phyloP scores from a whole-genome alignment of 148 eudicot species.

The Polygonum maritimum region DNA sequence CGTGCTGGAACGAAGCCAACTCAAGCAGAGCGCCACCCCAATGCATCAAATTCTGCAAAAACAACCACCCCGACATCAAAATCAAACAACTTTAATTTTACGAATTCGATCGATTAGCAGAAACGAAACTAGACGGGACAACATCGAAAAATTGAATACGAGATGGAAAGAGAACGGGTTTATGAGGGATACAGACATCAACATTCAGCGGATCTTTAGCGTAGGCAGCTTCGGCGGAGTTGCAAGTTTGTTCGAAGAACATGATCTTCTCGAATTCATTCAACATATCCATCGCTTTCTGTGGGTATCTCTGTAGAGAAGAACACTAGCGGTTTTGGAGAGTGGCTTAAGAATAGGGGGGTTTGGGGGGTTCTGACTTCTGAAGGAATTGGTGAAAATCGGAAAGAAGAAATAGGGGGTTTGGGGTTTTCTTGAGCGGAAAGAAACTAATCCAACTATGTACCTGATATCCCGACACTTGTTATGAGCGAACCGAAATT shows the following conservation, averaged over 20 bases:
- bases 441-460: not conserved
- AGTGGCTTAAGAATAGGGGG: too few relatives aligned
- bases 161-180: not conserved
- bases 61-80: not conserved
- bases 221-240: slow-evolving; percentile 50
- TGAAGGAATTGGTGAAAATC: not conserved
- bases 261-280: slow-evolving; percentile 56
- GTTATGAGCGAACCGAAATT: too few relatives aligned
- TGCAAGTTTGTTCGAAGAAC: slow-evolving; percentile 79
- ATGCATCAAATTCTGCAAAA: slow-evolving; percentile 34
- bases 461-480: too few relatives aligned
- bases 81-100: not conserved
- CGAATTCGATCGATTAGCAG: not conserved
- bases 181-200: slow-evolving; percentile 32
- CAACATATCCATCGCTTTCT: slow-evolving; percentile 43
- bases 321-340: not conserved
- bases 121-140: not conserved
- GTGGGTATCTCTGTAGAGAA: not conserved
- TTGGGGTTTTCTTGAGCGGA: not conserved
- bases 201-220: slow-evolving; percentile 57
- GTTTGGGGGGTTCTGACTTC: too few relatives aligned
- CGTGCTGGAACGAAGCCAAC: slow-evolving; percentile 24
- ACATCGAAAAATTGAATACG: not conserved
- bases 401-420: not conserved
- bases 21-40: slow-evolving; percentile 53